phyloP scores from a whole-genome alignment of 2,329 filamentous ascomycete species.

The Sporothrix pallida region DNA sequence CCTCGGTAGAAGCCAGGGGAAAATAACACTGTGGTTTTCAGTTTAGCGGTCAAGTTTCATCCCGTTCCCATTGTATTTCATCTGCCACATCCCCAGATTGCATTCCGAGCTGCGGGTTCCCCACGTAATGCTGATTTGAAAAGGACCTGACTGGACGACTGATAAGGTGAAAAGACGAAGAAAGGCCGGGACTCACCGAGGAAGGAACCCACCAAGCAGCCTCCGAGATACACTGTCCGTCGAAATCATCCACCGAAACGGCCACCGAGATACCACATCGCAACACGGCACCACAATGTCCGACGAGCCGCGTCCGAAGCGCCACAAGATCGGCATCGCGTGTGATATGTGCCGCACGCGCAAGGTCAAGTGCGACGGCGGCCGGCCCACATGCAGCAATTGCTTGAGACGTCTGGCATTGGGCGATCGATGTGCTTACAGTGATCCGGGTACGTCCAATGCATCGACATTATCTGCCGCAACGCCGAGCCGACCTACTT shows the following conservation, averaged over 20 bases:
- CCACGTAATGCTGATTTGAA: background rate
- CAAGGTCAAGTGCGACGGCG: conserved; percentile 17
- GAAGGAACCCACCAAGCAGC: background rate
- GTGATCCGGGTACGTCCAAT: background rate
- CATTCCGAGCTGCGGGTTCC: background rate
- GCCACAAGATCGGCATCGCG: conserved; percentile 11
- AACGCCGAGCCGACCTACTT: background rate
- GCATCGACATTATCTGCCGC: background rate
- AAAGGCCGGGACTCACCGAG: background rate
- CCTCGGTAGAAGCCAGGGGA: background rate
- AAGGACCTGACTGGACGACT: background rate
- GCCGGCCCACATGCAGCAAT: background rate
- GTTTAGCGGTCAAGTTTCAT: background rate
- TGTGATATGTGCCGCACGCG: conserved; percentile 6
- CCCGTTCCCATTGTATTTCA: background rate
- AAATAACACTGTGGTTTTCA: background rate
- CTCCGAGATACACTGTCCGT: background rate
- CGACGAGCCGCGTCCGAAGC: conserved; percentile 2
- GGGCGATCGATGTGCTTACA: background rate
- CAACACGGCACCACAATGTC: background rate
- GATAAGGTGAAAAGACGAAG: background rate
- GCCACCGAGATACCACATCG: background rate
- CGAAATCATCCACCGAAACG: background rate
- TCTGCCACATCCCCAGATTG: background rate
- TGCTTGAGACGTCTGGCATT: background rate